Conservation (phyloP, 257 asterid species). For the Buddleja alternifolia region DNA sequence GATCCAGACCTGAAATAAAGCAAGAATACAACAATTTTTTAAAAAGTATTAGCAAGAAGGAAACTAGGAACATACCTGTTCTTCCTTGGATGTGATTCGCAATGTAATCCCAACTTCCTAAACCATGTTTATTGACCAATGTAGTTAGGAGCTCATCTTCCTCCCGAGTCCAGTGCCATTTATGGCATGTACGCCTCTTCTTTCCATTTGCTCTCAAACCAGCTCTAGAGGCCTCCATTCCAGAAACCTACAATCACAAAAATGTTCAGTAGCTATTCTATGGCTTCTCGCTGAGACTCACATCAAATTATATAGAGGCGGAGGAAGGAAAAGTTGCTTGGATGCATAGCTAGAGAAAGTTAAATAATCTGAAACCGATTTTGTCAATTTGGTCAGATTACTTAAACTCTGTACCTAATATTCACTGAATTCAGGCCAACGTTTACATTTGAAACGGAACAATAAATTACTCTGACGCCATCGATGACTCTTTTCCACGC, state of each 20-base stretch:
- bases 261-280: background rate
- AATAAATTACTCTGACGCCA: slow-evolving; percentile 26
- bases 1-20: too few relatives aligned
- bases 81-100: slow-evolving; percentile 23
- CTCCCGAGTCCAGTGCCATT: slow-evolving; percentile 24
- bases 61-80: slow-evolving; percentile 25
- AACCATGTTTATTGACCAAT: slow-evolving; percentile 25
- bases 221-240: slow-evolving; percentile 21
- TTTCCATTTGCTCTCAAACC: background rate
- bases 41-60: background rate
- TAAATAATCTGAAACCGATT: slow-evolving; percentile 9
- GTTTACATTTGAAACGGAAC: background rate
- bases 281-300: slow-evolving; percentile 12
- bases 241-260: background rate
- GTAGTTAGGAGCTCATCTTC: slow-evolving; percentile 23
- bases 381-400: slow-evolving; percentile 22
- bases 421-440: slow-evolving; percentile 9
- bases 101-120: slow-evolving; percentile 12
- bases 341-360: slow-evolving; percentile 5
- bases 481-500: slow-evolving; percentile 1
- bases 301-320: background rate
- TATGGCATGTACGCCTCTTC: background rate
- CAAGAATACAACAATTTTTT: background rate
- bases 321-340: background rate
- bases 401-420: slow-evolving; percentile 17